Conservation (phyloP, 495 filamentous ascomycete species). For the Penicillium longicatenatum region DNA sequence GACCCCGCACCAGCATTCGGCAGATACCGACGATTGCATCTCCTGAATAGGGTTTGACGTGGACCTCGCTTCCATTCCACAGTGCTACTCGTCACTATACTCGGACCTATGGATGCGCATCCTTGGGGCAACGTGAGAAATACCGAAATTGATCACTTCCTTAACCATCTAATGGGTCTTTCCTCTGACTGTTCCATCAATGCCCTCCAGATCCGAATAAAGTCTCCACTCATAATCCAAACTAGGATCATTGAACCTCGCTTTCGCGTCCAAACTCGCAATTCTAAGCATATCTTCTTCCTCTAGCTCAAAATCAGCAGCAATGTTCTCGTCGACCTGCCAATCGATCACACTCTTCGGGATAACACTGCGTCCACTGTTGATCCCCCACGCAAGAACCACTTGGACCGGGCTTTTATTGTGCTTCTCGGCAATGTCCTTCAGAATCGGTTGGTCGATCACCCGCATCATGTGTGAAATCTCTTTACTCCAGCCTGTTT, state of each 20-base stretch:
- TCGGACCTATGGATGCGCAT: no score
- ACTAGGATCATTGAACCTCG: slow-evolving; percentile 59
- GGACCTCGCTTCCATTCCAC: no score
- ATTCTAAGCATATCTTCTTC: slow-evolving; percentile 50
- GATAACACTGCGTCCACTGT: slow-evolving; percentile 59
- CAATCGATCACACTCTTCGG: slow-evolving; percentile 58
- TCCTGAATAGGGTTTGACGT: neutral
- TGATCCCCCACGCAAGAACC: slow-evolving; percentile 63
- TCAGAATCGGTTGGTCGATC: slow-evolving; percentile 60
- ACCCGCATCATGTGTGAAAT: slow-evolving; percentile 24
- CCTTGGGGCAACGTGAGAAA: no score
- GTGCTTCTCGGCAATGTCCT: slow-evolving; percentile 61
- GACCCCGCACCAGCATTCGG: no score
- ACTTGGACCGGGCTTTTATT: slow-evolving; percentile 61
- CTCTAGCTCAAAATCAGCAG: slow-evolving; percentile 56
- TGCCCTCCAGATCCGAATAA: slow-evolving; percentile 61
- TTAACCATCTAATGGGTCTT: neutral
- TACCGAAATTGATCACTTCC: no score
- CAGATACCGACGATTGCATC: neutral
- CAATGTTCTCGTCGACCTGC: slow-evolving; percentile 56
- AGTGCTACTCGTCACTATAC: no score
- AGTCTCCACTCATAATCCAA: slow-evolving; percentile 55
- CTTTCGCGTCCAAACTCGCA: slow-evolving; percentile 51
- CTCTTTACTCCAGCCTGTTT: slow-evolving; percentile 35
- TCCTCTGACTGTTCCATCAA: slow-evolving; percentile 14